phyloP scores from a whole-genome alignment of 345 rosid species.

The Syzygium grande region DNA sequence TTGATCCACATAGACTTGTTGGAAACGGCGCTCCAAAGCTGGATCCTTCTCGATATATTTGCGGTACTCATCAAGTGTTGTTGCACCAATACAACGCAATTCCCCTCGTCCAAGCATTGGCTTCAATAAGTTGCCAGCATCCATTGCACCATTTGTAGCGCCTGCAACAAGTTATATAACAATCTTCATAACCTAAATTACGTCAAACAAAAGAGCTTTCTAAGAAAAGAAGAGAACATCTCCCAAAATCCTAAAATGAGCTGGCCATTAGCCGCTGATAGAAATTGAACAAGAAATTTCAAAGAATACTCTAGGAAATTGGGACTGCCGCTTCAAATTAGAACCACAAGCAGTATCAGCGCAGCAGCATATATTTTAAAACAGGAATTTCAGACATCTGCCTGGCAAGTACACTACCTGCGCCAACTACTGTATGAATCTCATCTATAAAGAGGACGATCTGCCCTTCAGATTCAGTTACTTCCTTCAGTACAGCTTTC shows the following conservation, averaged over 20 bases:
- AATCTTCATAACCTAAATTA: neutral
- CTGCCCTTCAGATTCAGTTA: slow-evolving; percentile 95
- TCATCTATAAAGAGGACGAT: slow-evolving; percentile 90
- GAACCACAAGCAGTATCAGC: neutral
- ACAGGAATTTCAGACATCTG: neutral
- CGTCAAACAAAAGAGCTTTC: neutral
- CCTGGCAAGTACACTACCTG: slow-evolving; percentile 39
- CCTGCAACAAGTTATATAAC: slow-evolving; percentile 39
- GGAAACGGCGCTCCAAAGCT: slow-evolving; percentile 98
- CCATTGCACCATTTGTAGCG: slow-evolving; percentile 99
- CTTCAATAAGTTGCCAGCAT: slow-evolving; percentile 95
- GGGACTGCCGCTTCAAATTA: neutral
- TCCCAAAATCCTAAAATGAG: neutral
- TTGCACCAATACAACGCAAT: slow-evolving; percentile 93
- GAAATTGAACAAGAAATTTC: neutral
- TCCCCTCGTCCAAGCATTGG: slow-evolving; percentile 99
- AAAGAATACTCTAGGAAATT: neutral
- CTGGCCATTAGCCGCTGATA: neutral
- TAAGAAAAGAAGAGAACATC: neutral
- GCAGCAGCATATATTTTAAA: neutral
- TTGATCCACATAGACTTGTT: slow-evolving; percentile 97
- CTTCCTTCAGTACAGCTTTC: slow-evolving; percentile 94
- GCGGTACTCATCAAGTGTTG: slow-evolving; percentile 91
- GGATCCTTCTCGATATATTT: slow-evolving; percentile 99
- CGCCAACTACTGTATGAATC: slow-evolving; percentile 99